phyloP scores from a whole-genome alignment of 2,329 filamentous ascomycete species.

The Teratosphaeria epicoccoides region DNA sequence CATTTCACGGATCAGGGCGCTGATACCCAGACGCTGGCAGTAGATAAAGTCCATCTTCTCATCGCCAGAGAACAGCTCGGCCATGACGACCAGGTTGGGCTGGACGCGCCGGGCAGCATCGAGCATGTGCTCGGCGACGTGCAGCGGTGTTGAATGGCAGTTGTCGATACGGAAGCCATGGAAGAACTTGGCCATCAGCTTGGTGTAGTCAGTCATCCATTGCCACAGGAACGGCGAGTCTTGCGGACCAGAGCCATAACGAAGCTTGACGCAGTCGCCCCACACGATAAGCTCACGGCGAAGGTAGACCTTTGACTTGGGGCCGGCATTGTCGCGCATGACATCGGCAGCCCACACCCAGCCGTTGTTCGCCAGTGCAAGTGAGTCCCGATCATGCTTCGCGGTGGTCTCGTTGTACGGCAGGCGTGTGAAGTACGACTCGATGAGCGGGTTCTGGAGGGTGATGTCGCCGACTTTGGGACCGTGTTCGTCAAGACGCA shows the following conservation, averaged over 20 bases:
- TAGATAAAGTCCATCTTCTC: slow-evolving; percentile 96
- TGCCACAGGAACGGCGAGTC: slow-evolving; percentile 95
- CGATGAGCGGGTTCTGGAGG: slow-evolving; percentile 68
- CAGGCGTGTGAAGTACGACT: slow-evolving; percentile 88
- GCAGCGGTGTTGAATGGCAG: slow-evolving; percentile 89
- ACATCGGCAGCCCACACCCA: slow-evolving; percentile 99
- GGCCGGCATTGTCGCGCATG: slow-evolving; percentile 83
- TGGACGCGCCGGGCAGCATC: slow-evolving; percentile 84
- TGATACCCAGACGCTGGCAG: slow-evolving; percentile 82
- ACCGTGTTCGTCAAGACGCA: slow-evolving; percentile 82
- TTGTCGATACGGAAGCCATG: slow-evolving; percentile 95
- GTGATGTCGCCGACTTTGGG: slow-evolving; percentile 76
- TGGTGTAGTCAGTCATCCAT: slow-evolving; percentile 87
- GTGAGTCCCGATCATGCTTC: slow-evolving; percentile 62
- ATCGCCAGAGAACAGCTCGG: slow-evolving; percentile 89
- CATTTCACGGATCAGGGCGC: slow-evolving; percentile 84
- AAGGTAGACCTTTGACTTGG: slow-evolving; percentile 84
- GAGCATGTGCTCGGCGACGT: slow-evolving; percentile 87
- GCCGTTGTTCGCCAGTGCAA: slow-evolving; percentile 87
- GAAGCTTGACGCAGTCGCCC: slow-evolving; percentile 95
- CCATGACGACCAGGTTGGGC: slow-evolving; percentile 81
- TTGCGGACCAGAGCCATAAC: slow-evolving; percentile 68
- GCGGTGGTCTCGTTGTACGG: slow-evolving; percentile 67
- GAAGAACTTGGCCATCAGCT: slow-evolving; percentile 88
- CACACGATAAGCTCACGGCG: slow-evolving; percentile 92